phyloP scores from a whole-genome alignment of 345 rosid species.

The Salix exigua region DNA sequence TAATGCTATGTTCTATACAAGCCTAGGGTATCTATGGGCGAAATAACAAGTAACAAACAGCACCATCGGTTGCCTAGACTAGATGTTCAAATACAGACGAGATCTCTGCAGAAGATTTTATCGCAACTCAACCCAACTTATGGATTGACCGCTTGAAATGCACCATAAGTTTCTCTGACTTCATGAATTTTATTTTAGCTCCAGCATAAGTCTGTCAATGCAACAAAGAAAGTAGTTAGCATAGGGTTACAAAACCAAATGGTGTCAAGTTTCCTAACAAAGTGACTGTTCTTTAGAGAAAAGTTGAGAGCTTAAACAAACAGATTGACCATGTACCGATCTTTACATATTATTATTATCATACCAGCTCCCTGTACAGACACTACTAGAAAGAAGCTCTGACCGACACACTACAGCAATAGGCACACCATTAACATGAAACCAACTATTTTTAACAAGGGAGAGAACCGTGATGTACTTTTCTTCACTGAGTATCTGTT shows the following conservation, averaged over 20 bases:
- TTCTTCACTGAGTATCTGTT: too few species aligned
- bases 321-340: not conserved
- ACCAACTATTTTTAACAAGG: too few species aligned
- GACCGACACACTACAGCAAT: not conserved
- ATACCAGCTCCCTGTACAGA: too few species aligned
- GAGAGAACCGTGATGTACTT: not conserved
- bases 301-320: not conserved
- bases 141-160: not conserved
- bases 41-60: not conserved
- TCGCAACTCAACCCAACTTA: not conserved
- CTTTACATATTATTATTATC: not conserved
- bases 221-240: not conserved
- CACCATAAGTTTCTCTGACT: not conserved
- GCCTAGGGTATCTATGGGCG: not conserved
- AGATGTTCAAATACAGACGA: not conserved
- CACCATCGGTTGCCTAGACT: not conserved
- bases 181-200: not conserved
- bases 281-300: not conserved
- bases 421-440: not conserved
- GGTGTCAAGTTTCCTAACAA: not conserved
- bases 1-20: not conserved
- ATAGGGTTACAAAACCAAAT: not conserved
- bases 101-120: not conserved
- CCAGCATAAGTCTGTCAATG: conserved; percentile 4
- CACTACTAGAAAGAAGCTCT: not conserved